A percentile compares a stretch with the other conserved stretches of the same genome.
Evolutionary conservation across 108 stramenopile species (phyloP).

Genomic region (Phaeodactylum tricornutum): DNA sequence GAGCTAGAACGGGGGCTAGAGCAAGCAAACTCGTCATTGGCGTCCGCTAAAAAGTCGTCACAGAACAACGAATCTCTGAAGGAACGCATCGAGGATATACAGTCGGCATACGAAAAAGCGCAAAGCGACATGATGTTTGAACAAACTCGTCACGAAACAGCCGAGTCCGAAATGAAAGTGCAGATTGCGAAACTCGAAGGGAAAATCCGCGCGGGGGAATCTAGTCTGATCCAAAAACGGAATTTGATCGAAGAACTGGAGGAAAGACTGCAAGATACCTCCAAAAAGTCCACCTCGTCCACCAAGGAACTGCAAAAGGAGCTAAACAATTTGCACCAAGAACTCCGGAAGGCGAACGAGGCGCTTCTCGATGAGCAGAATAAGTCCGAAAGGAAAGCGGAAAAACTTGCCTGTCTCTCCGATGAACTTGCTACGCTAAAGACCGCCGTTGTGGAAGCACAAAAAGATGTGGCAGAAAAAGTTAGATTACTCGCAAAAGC

Average conservation of each 20-base stretch:
- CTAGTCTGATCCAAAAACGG: constrained; percentile 21
- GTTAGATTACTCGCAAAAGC: too few species aligned
- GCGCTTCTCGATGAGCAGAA: too few species aligned
- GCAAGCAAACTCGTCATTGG: constrained; percentile 2
- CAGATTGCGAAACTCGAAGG: constrained; percentile 25
- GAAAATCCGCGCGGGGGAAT: constrained; percentile 26
- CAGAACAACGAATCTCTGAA: constrained; percentile 1
- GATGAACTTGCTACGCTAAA: too few species aligned
- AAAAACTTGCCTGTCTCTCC: too few species aligned
- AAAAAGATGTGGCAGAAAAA: too few species aligned
- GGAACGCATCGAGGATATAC: constrained; percentile 7
- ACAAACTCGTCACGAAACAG: constrained; percentile 12
- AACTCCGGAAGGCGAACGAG: too few species aligned
- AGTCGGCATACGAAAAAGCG: constrained; percentile 6
- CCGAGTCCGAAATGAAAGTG: constrained; percentile 19
- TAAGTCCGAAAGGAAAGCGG: too few species aligned
- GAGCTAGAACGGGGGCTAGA: neutral
- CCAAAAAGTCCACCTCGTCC: too few species aligned
- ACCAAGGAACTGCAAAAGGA: too few species aligned
- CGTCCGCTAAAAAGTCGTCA: constrained; percentile 5
- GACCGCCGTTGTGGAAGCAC: too few species aligned
- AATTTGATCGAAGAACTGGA: constrained; percentile 16
- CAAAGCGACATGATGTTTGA: constrained; percentile 12
- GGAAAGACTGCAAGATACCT: constrained; percentile 7
- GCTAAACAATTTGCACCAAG: too few species aligned